Evolutionary conservation across 2,329 filamentous ascomycete species (phyloP), one percentile per base, ranked within the genome.

Genomic region (Periconia digitata): DNA sequence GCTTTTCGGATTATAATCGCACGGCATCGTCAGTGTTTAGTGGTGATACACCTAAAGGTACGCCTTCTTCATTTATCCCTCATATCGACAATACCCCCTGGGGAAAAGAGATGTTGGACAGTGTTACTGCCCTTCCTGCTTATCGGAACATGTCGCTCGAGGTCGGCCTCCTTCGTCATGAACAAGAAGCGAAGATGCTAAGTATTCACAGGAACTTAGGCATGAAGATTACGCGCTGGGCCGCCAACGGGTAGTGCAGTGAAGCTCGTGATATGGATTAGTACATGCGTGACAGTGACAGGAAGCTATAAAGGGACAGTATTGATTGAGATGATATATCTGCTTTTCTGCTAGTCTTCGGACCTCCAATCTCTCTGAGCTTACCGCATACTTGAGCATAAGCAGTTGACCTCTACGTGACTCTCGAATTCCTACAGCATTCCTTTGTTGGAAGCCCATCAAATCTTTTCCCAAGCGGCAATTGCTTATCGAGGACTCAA

Each of bases 81-180:
- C 21, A 43, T 43, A 34, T 34, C 40, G 24, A 43, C 16, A 27
- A 34, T 43, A 42, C 40, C 40, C 40, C 40, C 21, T 29, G 20
- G 21, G 40, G 40, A 43, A 43, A 43, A 15, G 40, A 43, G 22
- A 34, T 18, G 32, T 43, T 43, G 24, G 40, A 43, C 17, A 34
- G 17, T 34, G 24, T 34, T 34, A 43, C 40, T 34, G 40, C 40
- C 40, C 40, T 43, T 43, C 40, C 40, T 43, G 40, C 40, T 43
- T 43, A 43, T 43, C 40, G 24, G 40, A 34, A 43, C 40, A 43
- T 43, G 40, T 43, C 40, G 40, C 40, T 43, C 40, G 40, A 43
- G 40, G 40, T 43, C 40, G 40, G 40, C 40, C 24, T 43, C 24
- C 40, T 43, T 43, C 40, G 40, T 43, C 23, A 43, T 43, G 40